Evolutionary conservation across 129 eudicot genomes (phyloP), one percentile per base, ranked within the genome.

Genomic region (Solidago caesia): DNA sequence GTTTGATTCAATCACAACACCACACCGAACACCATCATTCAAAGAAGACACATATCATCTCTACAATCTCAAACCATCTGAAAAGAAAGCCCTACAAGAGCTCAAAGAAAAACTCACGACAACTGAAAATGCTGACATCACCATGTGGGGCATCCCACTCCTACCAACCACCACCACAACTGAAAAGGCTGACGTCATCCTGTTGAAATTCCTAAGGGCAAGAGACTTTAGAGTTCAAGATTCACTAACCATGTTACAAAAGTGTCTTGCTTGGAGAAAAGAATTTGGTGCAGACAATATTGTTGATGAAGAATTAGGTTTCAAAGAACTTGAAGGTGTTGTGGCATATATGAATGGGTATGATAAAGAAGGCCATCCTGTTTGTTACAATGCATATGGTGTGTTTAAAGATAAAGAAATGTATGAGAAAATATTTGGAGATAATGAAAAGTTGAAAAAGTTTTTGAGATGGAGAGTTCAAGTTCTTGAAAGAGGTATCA

Each of bases 381-480:
- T 91, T 52, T 94, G 99, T 67, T 94, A 94, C 33, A 94, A 94
- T 77, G 97, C 96, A 65, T 94, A 90, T 70, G 99, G 99, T 45
- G 87, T 91, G 16, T 94, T 94, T 41, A 88, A 85, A 56, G 97
- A 94, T 57, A 88, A 85, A 57, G 91, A 88, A 5, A 82, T 94
- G 94, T 91, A 91, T 70, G 99, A 94, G 16, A 88, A 81, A 70
- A 76, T 84, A 0, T 91, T 94, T 71, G 99, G 96, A 2, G 93
- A 91, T 72, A 92, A 88, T 13, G 97, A 91, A 1, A 90, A 91
- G 16, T 62, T 91, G 42, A 80, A 84, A 74, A 85, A 62, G 58
- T 94, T 94, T 71, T 67, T 94, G 60, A 88, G 99, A 49, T 94
- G 99, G 99, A 87, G 99, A 33, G 97, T 94, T 44, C 99, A 94